Evolutionary conservation across 1,284 basidiomycete genomes (phyloP), one percentile per base, ranked within the genome.

Genomic region (Albatrellus sp.): DNA sequence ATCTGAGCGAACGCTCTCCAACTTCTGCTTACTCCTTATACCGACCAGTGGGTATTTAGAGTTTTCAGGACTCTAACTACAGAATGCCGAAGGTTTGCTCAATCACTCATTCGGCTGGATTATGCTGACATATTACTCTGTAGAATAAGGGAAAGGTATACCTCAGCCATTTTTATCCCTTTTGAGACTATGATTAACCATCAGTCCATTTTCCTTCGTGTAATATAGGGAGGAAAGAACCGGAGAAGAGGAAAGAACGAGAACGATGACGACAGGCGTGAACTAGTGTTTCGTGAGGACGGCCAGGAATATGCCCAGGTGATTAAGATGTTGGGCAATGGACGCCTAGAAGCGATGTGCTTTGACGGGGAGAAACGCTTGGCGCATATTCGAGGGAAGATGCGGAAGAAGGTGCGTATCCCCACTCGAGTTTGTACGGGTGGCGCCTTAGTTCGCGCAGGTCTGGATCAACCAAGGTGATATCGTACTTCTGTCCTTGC

Each of bases 381-480:
- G 61, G 94, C 91, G 20, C 96, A 98, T 64, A 98, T 99, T 60
- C 80, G 96, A 64, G 96, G 96, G 45, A 98, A 98, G 72, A 93
- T 99, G 89, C 73, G 96, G 60, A 98, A 98, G 70, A 98, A 98
- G 83, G 93, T 87, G 55, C 50, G 75, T 62, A 11, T 41, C 37
- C 37, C n/a, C 3, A 2, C 28, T 28, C n/a, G 28, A 31, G 11
- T 28, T 10, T 24, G 14, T 7, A 10, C 24, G 17, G 19, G 3
- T 7, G 14, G 17, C 19, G 33, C 35, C 37, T 24, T 43, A 36
- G 43, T 37, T 37, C 34, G 2, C 42, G 12, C 55, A 96, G 92
- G 93, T 98, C 57, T 98, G 96, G 96, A 98, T 99, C 65, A 96
- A 96, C 62, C 90, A 93, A 57, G 96, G 96, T 55, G 96, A 98